Percentiles rank a stretch among this genome's conserved stretches.
phyloP scores from a whole-genome alignment of 768 basidiomycete species.

The Mycena venus region DNA sequence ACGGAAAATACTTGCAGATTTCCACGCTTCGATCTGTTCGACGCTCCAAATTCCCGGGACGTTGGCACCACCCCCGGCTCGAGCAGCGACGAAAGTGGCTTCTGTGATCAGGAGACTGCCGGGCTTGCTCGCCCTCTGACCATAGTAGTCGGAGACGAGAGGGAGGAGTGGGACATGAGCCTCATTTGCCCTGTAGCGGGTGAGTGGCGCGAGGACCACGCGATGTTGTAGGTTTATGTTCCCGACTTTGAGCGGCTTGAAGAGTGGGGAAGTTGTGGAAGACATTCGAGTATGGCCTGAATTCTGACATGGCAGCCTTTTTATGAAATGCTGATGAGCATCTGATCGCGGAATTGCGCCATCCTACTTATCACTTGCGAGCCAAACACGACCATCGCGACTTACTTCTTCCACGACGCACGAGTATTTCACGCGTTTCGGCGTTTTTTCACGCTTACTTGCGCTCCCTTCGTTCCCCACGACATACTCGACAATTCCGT shows the following conservation, averaged over 20 bases:
- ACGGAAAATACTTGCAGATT: slow-evolving; percentile 39
- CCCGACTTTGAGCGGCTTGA: slow-evolving; percentile 1
- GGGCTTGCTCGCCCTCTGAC: slow-evolving; percentile 41
- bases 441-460: no score
- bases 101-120: slow-evolving; percentile 57
- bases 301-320: no score
- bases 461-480: no score
- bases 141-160: slow-evolving; percentile 43
- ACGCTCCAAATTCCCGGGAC: slow-evolving; percentile 2
- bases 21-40: slow-evolving; percentile 59
- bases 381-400: no score
- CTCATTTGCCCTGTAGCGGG: slow-evolving; percentile 44
- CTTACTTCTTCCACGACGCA: no score
- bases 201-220: slow-evolving; percentile 51
- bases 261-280: not conserved
- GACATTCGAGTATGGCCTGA: no score
- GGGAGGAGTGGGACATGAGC: slow-evolving; percentile 39
- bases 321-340: no score
- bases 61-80: slow-evolving; percentile 54
- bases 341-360: no score
- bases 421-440: no score
- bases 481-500: no score
- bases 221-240: slow-evolving; percentile 38
- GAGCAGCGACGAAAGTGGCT: slow-evolving; percentile 51
- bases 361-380: no score